These are phyloP conservation scores for Saksenaea oblongispora DNA, from an alignment of 371 early-diverging fungal species.

Conservation along the genomic window DNA sequence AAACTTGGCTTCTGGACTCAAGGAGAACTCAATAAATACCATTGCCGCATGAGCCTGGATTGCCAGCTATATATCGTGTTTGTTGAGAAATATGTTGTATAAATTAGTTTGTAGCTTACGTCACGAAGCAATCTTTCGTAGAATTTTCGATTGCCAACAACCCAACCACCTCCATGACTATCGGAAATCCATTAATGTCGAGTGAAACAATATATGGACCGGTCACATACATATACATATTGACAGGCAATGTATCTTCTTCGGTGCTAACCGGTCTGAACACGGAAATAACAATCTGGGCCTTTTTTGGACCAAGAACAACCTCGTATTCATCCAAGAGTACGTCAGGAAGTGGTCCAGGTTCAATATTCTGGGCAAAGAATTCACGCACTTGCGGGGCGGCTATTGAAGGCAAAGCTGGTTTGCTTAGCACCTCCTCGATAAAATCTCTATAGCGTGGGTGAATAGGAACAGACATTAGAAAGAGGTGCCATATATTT, in stretches of 20 bases:
- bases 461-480: no score
- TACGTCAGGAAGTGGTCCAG: not conserved
- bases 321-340: not conserved
- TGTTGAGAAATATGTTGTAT: not conserved
- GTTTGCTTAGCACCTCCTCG: no score
- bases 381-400: no score
- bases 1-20: slow-evolving; percentile 30
- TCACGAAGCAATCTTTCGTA: slow-evolving; percentile 15
- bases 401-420: no score
- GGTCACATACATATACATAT: slow-evolving; percentile 14
- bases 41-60: slow-evolving; percentile 14
- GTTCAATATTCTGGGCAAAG: no score
- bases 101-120: not conserved
- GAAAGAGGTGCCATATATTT: no score
- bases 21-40: slow-evolving; percentile 23
- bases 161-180: slow-evolving; percentile 25
- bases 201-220: no score
- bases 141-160: slow-evolving; percentile 21
- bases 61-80: not conserved
- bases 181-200: not conserved
- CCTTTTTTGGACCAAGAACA: not conserved
- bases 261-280: slow-evolving; percentile 17
- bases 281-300: slow-evolving; percentile 5
- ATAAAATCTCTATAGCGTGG: no score
- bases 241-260: slow-evolving; percentile 13